Base-by-base conservation (phyloP, 1,284 basidiomycete genomes). In the Pseudozyma sp. region DNA sequence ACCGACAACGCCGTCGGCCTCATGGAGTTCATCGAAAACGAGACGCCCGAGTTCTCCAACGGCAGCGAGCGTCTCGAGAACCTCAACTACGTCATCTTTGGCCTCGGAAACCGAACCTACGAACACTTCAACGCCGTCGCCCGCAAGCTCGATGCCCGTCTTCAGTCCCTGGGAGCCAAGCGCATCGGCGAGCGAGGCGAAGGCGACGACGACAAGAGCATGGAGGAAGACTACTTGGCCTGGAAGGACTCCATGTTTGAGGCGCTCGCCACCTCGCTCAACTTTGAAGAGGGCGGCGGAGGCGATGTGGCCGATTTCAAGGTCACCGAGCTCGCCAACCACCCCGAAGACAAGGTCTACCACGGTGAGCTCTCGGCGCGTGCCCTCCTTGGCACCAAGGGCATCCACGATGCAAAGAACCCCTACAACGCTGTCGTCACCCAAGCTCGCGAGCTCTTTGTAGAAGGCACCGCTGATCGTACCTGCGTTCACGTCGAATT, bases 201-300 rank as follows among this genome's bases (percentile, higher is more conserved):
- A 86, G 96, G 96, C 77, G 96, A 99, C 83, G 96, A 99, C 84
- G 96, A 99, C 86, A 97, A 97, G 88, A 94, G 92, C 83, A 96
- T 99, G 93, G 96, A 99, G 85, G 97, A 99, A 87, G 96, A 99
- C 86, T 99, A 98, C 85, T 89, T 99, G n/a, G 94, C 93, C 74
- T 99, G 96, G 96, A 99, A 99, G 86, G 96, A 99, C 84, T 89
- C 88, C 79, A 95, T 97, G 94, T 97, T 94, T 91, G 91, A 92
- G 47, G 90, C 90, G 6, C 93, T 99, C 67, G 89, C 94, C 31
- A 85, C 88, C 71, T 88, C 89, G 50, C 89, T 97, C 88, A 88
- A 89, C 69, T 93, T 97, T 60, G 94, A 98, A 85, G 96, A 98
- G 85, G 96, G 97, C 61, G 93, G 94, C 78, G 94, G 94, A 59